Percentiles rank a stretch among this genome's conserved stretches.
These are phyloP conservation scores for Dothiorella sarmentorum DNA, from an alignment of 2,329 filamentous ascomycete species.

Conservation along the genomic window DNA sequence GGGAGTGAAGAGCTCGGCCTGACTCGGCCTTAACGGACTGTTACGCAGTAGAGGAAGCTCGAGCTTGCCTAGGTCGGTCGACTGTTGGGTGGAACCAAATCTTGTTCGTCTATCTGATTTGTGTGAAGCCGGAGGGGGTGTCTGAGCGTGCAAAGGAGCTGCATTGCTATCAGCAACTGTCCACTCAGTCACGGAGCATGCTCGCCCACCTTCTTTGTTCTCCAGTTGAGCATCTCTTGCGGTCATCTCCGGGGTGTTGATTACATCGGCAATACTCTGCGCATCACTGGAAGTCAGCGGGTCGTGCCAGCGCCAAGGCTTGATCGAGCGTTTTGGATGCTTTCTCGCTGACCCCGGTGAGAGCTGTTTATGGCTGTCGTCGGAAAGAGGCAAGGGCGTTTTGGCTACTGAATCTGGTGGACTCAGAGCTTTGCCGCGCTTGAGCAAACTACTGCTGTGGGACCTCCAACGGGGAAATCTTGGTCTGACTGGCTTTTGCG, in stretches of 20 bases:
- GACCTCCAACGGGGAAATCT: conserved; percentile 2
- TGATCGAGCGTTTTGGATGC: background rate
- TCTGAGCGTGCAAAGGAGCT: background rate
- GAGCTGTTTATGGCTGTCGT: background rate
- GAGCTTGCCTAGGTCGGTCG: background rate
- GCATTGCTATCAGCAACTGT: background rate
- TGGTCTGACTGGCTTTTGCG: background rate
- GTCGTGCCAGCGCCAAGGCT: conserved; percentile 6
- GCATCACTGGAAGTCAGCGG: background rate
- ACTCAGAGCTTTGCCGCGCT: background rate
- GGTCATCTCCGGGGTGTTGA: background rate
- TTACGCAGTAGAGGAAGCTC: background rate
- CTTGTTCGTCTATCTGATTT: background rate
- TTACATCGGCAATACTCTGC: conserved; percentile 5
- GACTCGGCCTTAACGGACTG: background rate
- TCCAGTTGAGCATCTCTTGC: background rate
- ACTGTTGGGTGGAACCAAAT: background rate
- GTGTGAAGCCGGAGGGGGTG: background rate
- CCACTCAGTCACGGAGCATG: background rate
- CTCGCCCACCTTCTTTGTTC: background rate
- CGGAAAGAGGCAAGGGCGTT: background rate
- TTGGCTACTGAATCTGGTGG: background rate
- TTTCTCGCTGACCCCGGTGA: background rate
- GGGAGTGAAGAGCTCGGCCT: background rate
- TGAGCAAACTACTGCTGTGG: background rate